A percentile compares a stretch with the other conserved stretches of the same genome.
phyloP scores from a whole-genome alignment of 2,329 filamentous ascomycete genomes.

The Talaromyces rugulosus region DNA sequence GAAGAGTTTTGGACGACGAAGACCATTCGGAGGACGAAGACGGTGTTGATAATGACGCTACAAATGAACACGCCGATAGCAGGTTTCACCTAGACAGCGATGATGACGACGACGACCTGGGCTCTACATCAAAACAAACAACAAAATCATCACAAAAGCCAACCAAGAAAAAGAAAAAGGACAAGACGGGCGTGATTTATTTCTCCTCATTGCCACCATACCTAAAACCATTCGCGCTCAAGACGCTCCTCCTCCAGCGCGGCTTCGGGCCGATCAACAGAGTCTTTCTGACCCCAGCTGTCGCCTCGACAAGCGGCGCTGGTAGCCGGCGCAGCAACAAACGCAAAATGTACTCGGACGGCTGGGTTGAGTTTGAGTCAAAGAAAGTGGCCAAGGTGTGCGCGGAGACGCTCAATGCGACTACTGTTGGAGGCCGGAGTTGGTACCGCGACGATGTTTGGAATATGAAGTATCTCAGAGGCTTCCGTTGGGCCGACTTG shows the following conservation, averaged over 20 bases:
- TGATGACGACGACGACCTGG: constrained; percentile 10
- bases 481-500: constrained; percentile 42
- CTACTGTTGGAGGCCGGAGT: constrained; percentile 38
- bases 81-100: constrained; percentile 6
- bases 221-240: constrained; percentile 45
- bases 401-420: constrained; percentile 43
- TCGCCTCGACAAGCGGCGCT: constrained; percentile 20
- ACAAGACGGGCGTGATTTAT: constrained; percentile 42
- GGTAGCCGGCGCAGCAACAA: constrained; percentile 32
- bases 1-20: constrained; percentile 21
- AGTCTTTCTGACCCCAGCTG: constrained; percentile 40
- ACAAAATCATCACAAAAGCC: constrained; percentile 11
- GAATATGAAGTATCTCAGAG: constrained; percentile 44
- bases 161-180: constrained; percentile 14
- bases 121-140: background rate
- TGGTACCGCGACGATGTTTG: constrained; percentile 45
- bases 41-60: constrained; percentile 13
- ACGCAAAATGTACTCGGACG: constrained; percentile 42
- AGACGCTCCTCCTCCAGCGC: constrained; percentile 36
- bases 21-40: constrained; percentile 31
- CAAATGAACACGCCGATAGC: constrained; percentile 3
- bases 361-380: constrained; percentile 45
- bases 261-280: constrained; percentile 41
- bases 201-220: constrained; percentile 45
- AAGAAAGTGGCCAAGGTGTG: constrained; percentile 43